Percentiles rank a stretch among this genome's conserved stretches.
phyloP scores from a whole-genome alignment of 1,139 yeast genomes.

The Geotrichum citri-aurantii region DNA sequence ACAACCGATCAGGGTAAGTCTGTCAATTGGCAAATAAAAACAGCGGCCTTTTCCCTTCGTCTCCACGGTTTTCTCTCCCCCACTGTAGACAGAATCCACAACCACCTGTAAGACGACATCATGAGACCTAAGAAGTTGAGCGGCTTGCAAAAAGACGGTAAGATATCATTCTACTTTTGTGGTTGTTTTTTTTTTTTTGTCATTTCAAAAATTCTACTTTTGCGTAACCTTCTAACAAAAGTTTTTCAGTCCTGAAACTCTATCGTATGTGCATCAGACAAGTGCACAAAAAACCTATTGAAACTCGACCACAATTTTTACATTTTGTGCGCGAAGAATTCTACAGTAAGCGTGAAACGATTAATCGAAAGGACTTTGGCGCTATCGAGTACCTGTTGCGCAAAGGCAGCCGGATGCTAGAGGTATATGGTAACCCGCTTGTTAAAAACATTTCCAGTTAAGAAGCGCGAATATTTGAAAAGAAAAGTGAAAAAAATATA shows the following conservation, averaged over 20 bases:
- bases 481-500: background rate
- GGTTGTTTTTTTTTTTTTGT: background rate
- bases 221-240: too few species aligned
- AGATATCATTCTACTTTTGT: background rate
- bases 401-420: slow-evolving; percentile 65
- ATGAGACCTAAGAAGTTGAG: slow-evolving; percentile 16
- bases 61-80: background rate
- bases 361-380: slow-evolving; percentile 70
- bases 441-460: slow-evolving; percentile 29
- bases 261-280: slow-evolving; percentile 38
- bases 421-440: slow-evolving; percentile 52
- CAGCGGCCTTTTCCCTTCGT: background rate
- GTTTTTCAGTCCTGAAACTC: slow-evolving; percentile 30
- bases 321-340: slow-evolving; percentile 54
- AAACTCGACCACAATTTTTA: slow-evolving; percentile 28
- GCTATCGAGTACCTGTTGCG: slow-evolving; percentile 83
- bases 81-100: background rate
- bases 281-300: slow-evolving; percentile 33
- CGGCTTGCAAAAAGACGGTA: slow-evolving; percentile 19
- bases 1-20: background rate
- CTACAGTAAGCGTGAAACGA: slow-evolving; percentile 35
- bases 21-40: background rate
- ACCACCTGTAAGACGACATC: background rate
- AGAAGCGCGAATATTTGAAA: background rate
- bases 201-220: too few species aligned